These are phyloP conservation scores for Termitomyces eurrhizus DNA, from an alignment of 768 basidiomycete genomes.

Conservation along the genomic window DNA sequence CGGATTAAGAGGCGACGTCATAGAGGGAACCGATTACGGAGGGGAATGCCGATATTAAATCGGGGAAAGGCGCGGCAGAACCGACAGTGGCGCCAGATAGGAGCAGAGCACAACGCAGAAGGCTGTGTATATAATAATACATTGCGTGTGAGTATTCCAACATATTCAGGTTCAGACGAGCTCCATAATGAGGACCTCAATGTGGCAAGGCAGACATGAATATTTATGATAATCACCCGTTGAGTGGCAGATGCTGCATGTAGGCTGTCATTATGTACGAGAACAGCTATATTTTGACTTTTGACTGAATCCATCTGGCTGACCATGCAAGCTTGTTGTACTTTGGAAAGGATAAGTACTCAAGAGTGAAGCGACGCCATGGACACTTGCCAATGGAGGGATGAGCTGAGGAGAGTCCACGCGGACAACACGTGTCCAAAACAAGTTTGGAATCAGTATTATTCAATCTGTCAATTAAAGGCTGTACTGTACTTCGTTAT, in stretches of 20 bases:
- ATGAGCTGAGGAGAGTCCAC: background rate
- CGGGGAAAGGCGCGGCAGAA: constrained; percentile 2
- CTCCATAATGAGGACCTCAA: background rate
- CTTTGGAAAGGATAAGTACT: too few relatives aligned
- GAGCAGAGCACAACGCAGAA: background rate
- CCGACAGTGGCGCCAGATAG: background rate
- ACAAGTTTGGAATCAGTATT: background rate
- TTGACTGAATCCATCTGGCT: too few relatives aligned
- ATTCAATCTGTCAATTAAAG: background rate
- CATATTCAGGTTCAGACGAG: background rate
- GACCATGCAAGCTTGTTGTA: background rate
- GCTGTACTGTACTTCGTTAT: background rate
- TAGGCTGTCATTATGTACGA: background rate
- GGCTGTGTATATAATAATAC: background rate
- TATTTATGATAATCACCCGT: background rate
- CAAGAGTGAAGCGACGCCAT: background rate
- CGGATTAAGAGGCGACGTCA: background rate
- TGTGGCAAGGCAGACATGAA: background rate
- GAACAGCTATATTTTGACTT: background rate
- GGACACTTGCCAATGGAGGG: background rate
- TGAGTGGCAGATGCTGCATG: background rate
- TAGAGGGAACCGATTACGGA: constrained; percentile 6
- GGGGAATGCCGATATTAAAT: background rate
- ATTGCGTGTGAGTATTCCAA: background rate
- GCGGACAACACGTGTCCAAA: background rate